These are phyloP conservation scores for Solanum piurae DNA, from an alignment of 257 asterid genomes.

Conservation along the genomic window DNA sequence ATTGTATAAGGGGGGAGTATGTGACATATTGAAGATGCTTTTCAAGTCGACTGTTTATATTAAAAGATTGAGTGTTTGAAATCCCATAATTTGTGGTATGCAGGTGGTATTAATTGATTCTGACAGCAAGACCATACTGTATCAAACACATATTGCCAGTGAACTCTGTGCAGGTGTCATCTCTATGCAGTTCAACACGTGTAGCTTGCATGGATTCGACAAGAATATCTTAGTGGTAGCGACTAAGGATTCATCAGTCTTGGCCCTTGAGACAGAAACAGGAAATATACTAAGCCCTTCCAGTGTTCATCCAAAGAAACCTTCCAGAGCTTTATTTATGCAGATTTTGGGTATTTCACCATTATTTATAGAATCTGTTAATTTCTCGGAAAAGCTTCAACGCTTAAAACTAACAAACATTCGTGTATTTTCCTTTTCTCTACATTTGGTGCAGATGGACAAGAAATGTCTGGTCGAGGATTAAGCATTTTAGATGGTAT, in stretches of 20 bases:
- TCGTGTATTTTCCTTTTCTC: not conserved
- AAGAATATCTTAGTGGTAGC: slow-evolving; percentile 64
- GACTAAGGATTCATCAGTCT: slow-evolving; percentile 76
- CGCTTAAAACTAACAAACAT: not conserved
- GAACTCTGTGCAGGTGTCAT: slow-evolving; percentile 66
- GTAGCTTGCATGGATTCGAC: slow-evolving; percentile 83
- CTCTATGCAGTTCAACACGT: slow-evolving; percentile 59
- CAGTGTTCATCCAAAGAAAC: slow-evolving; percentile 65
- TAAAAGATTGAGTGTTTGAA: not conserved
- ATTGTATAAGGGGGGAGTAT: not conserved
- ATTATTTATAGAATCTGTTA: not conserved
- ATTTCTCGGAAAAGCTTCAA: not conserved
- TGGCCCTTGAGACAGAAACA: slow-evolving; percentile 64
- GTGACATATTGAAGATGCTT: not conserved
- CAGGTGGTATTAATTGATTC: slow-evolving; percentile 63
- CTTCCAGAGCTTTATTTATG: slow-evolving; percentile 63
- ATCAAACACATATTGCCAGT: slow-evolving; percentile 57
- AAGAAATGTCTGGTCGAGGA: slow-evolving; percentile 19
- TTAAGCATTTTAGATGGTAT: slow-evolving; percentile 18
- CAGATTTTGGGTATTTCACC: slow-evolving; percentile 49
- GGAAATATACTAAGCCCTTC: slow-evolving; percentile 59
- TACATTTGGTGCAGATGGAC: slow-evolving; percentile 24
- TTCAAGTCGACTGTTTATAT: not conserved
- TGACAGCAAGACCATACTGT: slow-evolving; percentile 53
- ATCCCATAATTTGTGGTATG: not conserved